Evolutionary conservation across 139 green algal species (phyloP), one percentile per base, ranked within the genome.

Genomic region (Trebouxia sp.): DNA sequence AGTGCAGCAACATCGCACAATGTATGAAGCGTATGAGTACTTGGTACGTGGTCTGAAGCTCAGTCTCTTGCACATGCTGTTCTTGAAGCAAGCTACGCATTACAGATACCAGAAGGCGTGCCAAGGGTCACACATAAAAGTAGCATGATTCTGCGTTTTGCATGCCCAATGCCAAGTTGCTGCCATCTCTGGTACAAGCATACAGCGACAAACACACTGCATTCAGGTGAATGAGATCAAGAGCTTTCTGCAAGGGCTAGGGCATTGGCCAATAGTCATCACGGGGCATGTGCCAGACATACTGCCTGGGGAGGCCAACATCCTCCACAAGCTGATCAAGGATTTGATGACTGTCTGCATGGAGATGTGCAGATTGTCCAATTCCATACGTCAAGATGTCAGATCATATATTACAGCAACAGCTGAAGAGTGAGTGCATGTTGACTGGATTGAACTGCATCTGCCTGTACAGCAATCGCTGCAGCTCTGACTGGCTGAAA

Each of bases 341-440:
- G 62, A 72, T 8, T 26, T 72, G 32, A 72, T 72, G 62, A 72
- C 62, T 45, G 12, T 72, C 32, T 72, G 62, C 62, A 72, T 72
- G 62, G 62, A 72, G 62, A 72, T 72, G 62, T 72, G 62, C 62
- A 45, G 62, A 35, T 35, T 72, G 32, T 72, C 62, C 35, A 72
- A 72, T 37, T 30, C 28, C 32, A 72, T 72, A 35, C 62, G 62
- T 3, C 62, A 72, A 15, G 62, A 72, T 72, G 62, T 72, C 32
- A 72, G 62, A 30, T 72, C 62, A 1, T 72, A 72, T 35, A 1
- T 72, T 12, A 41, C 62, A 28, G 62, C 62, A 45, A 72, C 35
- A 7, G 62, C 62, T 45, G 62, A 72, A 72, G 62, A 72, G 62
- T 72, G 62, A 72, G 62, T 37, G 5, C 7, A 20, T n/a, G 11